phyloP scores from a whole-genome alignment of 2,329 filamentous ascomycete species.

The Davidsoniella virescens region DNA sequence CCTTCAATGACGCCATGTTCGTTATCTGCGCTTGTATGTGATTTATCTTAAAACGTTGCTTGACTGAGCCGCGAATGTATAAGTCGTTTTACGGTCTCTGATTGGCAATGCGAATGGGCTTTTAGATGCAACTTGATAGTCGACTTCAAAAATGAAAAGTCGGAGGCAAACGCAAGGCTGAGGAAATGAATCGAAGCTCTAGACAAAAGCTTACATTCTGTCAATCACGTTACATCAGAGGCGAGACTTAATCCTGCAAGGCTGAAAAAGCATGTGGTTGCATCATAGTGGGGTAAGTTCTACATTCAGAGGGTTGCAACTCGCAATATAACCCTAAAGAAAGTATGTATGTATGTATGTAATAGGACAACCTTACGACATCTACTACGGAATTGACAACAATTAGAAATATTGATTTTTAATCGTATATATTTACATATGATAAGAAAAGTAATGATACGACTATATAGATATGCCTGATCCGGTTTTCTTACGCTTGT shows the following conservation, averaged over 20 bases:
- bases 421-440: not conserved
- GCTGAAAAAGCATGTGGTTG: too few species aligned
- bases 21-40: not conserved
- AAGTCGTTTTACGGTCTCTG: not conserved
- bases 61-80: not conserved
- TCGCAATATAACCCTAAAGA: not conserved
- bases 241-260: not conserved
- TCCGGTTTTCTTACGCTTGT: too few species aligned
- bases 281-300: too few species aligned
- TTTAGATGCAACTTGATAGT: too few species aligned
- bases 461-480: too few species aligned
- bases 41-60: not conserved
- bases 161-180: not conserved
- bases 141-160: not conserved
- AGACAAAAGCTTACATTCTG: too few species aligned
- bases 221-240: not conserved
- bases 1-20: constrained; percentile 28
- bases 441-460: not conserved
- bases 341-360: not conserved
- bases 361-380: not conserved
- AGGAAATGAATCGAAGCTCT: not conserved
- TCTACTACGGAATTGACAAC: not conserved
- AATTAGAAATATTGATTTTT: not conserved
- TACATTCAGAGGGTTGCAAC: not conserved
- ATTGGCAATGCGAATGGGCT: too few species aligned